Evolutionary conservation across 208 protist species (phyloP).

Genomic region (Porcisia deanei): DNA sequence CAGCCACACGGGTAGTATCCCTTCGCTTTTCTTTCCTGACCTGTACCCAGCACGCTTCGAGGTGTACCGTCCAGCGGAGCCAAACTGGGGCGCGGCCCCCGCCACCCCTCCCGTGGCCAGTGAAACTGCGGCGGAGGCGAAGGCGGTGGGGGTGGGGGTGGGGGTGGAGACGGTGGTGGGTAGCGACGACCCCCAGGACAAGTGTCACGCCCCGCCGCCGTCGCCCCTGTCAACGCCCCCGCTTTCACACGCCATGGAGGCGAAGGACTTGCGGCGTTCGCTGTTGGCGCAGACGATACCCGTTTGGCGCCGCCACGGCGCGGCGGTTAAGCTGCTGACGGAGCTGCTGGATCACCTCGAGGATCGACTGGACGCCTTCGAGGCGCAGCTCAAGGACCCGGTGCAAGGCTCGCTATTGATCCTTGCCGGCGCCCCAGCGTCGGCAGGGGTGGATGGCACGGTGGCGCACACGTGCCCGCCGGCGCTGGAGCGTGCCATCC

Average conservation of each 20-base stretch:
- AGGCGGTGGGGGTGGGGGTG: not conserved
- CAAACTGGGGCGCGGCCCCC: not conserved
- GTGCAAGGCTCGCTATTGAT: constrained; percentile 9
- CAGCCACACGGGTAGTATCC: not conserved
- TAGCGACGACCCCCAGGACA: not conserved
- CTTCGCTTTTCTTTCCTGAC: not conserved
- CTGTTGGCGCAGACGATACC: constrained; percentile 47
- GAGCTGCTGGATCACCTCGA: constrained; percentile 38
- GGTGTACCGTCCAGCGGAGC: constrained; percentile 24
- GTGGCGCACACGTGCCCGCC: constrained; percentile 39
- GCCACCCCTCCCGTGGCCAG: not conserved
- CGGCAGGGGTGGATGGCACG: constrained; percentile 50
- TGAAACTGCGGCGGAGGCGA: not conserved
- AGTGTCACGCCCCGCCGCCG: not conserved
- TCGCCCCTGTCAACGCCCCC: constrained; percentile 8
- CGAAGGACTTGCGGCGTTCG: constrained; percentile 29
- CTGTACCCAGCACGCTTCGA: constrained; percentile 1
- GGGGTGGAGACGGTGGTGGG: not conserved
- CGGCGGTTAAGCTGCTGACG: constrained; percentile 30
- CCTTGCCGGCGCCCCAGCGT: constrained; percentile 38
- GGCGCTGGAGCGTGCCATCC: constrained; percentile 43
- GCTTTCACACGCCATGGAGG: constrained; percentile 20
- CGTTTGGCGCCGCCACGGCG: constrained; percentile 52
- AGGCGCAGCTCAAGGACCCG: constrained; percentile 27
- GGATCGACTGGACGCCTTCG: constrained; percentile 35